Evolutionary conservation across 202 grass and related monocot species (phyloP).

Genomic region (Hordeum pubiflorum): DNA sequence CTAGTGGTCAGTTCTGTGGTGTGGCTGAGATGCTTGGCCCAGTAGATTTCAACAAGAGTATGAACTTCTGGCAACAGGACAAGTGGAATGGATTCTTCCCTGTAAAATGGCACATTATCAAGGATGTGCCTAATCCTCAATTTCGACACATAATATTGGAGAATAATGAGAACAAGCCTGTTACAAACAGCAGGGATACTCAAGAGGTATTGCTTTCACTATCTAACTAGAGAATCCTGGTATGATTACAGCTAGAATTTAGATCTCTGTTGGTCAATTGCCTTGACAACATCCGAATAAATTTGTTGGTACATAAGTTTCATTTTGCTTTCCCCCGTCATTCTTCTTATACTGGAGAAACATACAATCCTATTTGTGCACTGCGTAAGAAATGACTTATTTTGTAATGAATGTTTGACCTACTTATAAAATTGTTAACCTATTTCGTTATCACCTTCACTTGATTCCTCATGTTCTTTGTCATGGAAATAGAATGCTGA

Average conservation of each 20-base stretch:
- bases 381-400: neutral
- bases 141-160: slow-evolving; percentile 94
- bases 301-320: neutral
- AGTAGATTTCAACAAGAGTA: slow-evolving; percentile 79
- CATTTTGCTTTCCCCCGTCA: neutral
- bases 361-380: neutral
- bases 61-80: slow-evolving; percentile 97
- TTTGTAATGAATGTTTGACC: slow-evolving; percentile 12
- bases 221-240: slow-evolving; percentile 11
- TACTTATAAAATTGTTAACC: neutral
- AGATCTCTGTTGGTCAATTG: neutral
- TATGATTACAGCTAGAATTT: neutral
- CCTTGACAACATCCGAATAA: slow-evolving; percentile 7
- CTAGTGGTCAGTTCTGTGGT: slow-evolving; percentile 90
- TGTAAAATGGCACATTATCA: slow-evolving; percentile 93
- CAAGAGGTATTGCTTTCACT: slow-evolving; percentile 61
- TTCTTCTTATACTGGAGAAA: neutral
- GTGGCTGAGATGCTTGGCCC: slow-evolving; percentile 84
- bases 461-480: slow-evolving; percentile 2
- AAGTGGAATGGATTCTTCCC: slow-evolving; percentile 93
- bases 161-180: slow-evolving; percentile 92
- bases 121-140: slow-evolving; percentile 89
- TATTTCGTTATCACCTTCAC: neutral
- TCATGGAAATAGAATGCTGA: slow-evolving; percentile 9
- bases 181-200: slow-evolving; percentile 89